phyloP scores from a whole-genome alignment of 352 stramenopile genomes.

The Globisporangium camurandrum region DNA sequence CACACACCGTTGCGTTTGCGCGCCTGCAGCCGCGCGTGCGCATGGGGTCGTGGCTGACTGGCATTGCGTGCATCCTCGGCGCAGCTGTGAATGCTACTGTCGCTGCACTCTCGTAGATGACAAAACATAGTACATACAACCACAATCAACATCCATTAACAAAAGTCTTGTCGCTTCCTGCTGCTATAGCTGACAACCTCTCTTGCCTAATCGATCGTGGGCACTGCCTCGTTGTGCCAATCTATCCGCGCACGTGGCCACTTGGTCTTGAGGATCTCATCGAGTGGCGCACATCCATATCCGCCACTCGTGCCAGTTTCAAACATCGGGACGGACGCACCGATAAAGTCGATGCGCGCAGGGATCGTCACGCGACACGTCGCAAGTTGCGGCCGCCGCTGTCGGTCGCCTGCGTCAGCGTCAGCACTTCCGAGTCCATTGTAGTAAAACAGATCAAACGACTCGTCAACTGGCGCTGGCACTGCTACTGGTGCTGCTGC shows the following conservation, averaged over 20 bases:
- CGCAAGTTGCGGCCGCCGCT: slow-evolving; percentile 23
- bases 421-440: slow-evolving; percentile 24
- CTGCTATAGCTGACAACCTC: too few species aligned
- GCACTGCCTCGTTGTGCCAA: slow-evolving; percentile 33
- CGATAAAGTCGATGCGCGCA: slow-evolving; percentile 43
- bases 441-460: slow-evolving; percentile 38
- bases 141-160: too few species aligned
- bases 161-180: too few species aligned
- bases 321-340: slow-evolving; percentile 54
- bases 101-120: slow-evolving; percentile 1
- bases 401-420: neutral
- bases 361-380: slow-evolving; percentile 34
- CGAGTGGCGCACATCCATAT: slow-evolving; percentile 40
- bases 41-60: slow-evolving; percentile 15
- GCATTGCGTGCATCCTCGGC: slow-evolving; percentile 11
- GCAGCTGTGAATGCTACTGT: slow-evolving; percentile 10
- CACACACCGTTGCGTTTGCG: slow-evolving; percentile 25
- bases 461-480: slow-evolving; percentile 2
- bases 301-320: slow-evolving; percentile 29
- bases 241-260: slow-evolving; percentile 46
- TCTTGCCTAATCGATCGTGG: slow-evolving; percentile 50
- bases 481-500: neutral
- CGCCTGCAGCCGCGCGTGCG: slow-evolving; percentile 25
- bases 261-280: slow-evolving; percentile 78
- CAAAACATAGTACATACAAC: neutral